These are phyloP conservation scores for Trichophyton verrucosum DNA, from an alignment of 2,329 filamentous ascomycete genomes.

Conservation along the genomic window DNA sequence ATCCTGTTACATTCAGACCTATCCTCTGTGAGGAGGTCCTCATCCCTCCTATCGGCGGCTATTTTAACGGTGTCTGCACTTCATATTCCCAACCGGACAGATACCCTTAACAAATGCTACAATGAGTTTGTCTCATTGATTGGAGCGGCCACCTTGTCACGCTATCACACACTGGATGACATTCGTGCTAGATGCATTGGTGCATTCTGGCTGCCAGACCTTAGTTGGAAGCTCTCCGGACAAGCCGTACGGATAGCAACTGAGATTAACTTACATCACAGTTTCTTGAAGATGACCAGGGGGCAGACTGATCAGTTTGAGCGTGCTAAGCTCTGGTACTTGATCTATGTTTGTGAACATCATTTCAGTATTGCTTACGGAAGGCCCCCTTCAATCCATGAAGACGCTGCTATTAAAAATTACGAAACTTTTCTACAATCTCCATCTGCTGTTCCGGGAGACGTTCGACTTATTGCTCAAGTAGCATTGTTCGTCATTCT, in stretches of 20 bases:
- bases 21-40: conserved; percentile 42
- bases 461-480: conserved; percentile 46
- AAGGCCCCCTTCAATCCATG: conserved; percentile 46
- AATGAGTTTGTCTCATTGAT: conserved; percentile 46
- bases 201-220: conserved; percentile 51
- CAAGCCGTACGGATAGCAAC: conserved; percentile 47
- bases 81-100: conserved; percentile 44
- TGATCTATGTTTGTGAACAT: conserved; percentile 53
- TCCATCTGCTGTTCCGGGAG: conserved; percentile 41
- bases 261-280: conserved; percentile 45
- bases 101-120: conserved; percentile 43
- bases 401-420: conserved; percentile 46
- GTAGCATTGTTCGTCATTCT: conserved; percentile 48
- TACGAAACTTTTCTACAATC: conserved; percentile 46
- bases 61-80: conserved; percentile 47
- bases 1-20: conserved; percentile 40
- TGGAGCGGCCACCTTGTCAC: conserved; percentile 45
- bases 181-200: conserved; percentile 49
- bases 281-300: conserved; percentile 39
- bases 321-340: conserved; percentile 48
- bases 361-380: conserved; percentile 53
- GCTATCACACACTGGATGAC: conserved; percentile 46
- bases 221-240: conserved; percentile 51
- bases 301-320: conserved; percentile 41
- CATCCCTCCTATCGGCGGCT: conserved; percentile 43